Base-by-base conservation (phyloP, 1,284 basidiomycete genomes). In the Naganishia cerealis region DNA sequence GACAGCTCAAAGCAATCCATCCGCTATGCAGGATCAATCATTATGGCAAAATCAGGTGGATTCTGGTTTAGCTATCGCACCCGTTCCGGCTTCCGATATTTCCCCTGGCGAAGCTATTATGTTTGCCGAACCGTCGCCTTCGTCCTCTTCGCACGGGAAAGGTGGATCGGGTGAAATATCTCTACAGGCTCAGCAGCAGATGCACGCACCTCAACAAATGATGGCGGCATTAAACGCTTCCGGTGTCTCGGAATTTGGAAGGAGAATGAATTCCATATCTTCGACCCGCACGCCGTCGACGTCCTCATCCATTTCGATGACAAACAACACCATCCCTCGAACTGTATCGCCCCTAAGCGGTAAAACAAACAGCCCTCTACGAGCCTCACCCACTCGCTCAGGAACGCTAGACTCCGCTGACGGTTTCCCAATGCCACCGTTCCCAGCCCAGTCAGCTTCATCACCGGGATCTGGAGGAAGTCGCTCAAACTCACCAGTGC, bases 211-310 rank as follows among this genome's bases (percentile, higher is more conserved):
- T 24, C 48, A 42, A 8, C 61, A 50, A 13, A 53, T 63, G n/a
- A 57, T 57, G 29, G 36, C 54, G 24, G 57, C 56, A 18, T 36
- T 67, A 2, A 40, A 57, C 13, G 46, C 50, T 29, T 58, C 56
- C 9, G 66, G 57, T 13, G 26, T 38, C 24, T 70, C 69, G 38
- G 66, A 67, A 33, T 70, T 70, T 38, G 66, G 66, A 6, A 58
- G 52, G 16, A 38, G 66, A 21, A 70, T 70, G 69, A 70, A 70
- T 24, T 70, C 68, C 10, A 58, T 67, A 29, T 61, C 69, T 3
- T 65, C 66, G 10, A 63, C 57, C 18, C 53, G 62, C 26, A 68
- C 67, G 12, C 39, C 63, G 16, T 66, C 54, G 33, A 54, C 55
- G n/a, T 66, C 54, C 3, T 56, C 54, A 9, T 66, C 53, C 4